phyloP scores from a whole-genome alignment of 495 filamentous ascomycete species.

The Annulohypoxylon stygium region DNA sequence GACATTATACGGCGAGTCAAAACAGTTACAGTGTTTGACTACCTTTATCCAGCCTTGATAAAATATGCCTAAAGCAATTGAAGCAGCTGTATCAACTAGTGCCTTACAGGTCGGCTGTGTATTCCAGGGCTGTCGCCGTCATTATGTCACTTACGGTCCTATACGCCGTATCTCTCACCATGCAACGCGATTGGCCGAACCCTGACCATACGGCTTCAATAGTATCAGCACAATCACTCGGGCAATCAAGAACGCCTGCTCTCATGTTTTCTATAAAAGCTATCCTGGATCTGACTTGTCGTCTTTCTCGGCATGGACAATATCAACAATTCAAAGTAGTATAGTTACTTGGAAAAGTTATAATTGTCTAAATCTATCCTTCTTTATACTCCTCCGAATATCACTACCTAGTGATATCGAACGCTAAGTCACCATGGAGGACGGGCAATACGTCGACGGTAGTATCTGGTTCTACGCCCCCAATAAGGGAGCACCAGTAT shows the following conservation, averaged over 20 bases:
- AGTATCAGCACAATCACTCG: neutral
- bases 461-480: constrained; percentile 81
- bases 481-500: constrained; percentile 77
- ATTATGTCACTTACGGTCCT: neutral
- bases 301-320: neutral
- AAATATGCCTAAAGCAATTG: neutral
- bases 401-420: neutral
- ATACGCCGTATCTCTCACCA: constrained; percentile 42
- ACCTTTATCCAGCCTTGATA: neutral
- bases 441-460: constrained; percentile 57
- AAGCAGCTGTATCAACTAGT: neutral
- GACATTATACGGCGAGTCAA: too few relatives aligned
- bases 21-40: neutral
- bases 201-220: constrained; percentile 18
- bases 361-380: neutral
- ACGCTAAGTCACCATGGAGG: constrained; percentile 48
- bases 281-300: neutral
- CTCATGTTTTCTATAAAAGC: neutral
- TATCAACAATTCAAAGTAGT: neutral
- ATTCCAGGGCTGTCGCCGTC: neutral
- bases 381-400: neutral
- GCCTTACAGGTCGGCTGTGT: constrained; percentile 4
- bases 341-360: neutral
- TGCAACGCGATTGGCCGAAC: constrained; percentile 46
- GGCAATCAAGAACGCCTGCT: neutral